Evolutionary conservation across 2,329 filamentous ascomycete genomes (phyloP).

Genomic region (Polytolypa hystricis): DNA sequence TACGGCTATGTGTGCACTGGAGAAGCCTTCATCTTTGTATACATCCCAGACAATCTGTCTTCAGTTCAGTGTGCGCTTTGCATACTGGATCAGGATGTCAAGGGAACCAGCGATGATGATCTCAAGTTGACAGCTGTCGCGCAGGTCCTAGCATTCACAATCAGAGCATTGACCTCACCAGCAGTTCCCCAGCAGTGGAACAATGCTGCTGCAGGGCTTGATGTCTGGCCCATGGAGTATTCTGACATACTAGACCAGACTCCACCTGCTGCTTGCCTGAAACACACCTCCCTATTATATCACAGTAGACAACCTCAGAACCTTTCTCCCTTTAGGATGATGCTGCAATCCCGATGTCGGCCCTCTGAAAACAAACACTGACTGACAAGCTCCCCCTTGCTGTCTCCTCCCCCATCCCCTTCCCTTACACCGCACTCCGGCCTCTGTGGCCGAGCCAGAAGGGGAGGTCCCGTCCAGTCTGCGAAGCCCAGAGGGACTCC

Average conservation of each 20-base stretch:
- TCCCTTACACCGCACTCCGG: constrained; percentile 1
- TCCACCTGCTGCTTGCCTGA: constrained; percentile 5
- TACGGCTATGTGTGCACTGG: constrained; percentile 21
- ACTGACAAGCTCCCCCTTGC: background rate
- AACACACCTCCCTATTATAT: constrained; percentile 2
- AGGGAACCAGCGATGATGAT: constrained; percentile 20
- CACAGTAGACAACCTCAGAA: constrained; percentile 1
- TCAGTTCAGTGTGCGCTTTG: constrained; percentile 11
- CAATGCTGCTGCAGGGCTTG: constrained; percentile 14
- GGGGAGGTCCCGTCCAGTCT: background rate
- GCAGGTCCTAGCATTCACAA: constrained; percentile 28
- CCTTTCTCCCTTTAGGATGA: constrained; percentile 6
- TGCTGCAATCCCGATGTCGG: constrained; percentile 3
- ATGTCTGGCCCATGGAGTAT: constrained; percentile 25
- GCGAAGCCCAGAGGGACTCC: background rate
- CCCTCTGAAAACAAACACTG: constrained; percentile 1
- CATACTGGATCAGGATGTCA: constrained; percentile 15
- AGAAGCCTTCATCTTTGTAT: constrained; percentile 22
- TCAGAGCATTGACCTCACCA: constrained; percentile 4
- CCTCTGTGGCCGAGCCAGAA: background rate
- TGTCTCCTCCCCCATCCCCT: constrained; percentile 4
- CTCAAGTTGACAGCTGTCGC: constrained; percentile 29
- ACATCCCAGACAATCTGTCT: constrained; percentile 17
- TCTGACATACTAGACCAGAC: constrained; percentile 7
- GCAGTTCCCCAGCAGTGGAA: constrained; percentile 7